Percentiles rank a stretch among this genome's conserved stretches.
Conservation (phyloP, 306 rosid genomes). For the Styphnolobium japonicum region DNA sequence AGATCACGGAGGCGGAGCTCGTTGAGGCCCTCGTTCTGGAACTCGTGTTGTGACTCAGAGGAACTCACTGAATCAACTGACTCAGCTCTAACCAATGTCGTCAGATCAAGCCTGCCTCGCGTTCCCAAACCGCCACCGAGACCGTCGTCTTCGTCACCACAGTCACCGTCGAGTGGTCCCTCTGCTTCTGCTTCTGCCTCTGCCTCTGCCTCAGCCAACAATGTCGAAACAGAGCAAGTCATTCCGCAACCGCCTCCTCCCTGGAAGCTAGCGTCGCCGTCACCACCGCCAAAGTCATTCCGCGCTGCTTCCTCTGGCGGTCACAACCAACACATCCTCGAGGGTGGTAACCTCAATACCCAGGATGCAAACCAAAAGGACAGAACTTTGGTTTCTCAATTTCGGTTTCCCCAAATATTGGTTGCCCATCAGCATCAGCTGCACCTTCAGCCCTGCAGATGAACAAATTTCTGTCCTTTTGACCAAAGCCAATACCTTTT, state of each 20-base stretch:
- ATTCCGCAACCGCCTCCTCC: slow-evolving; percentile 19
- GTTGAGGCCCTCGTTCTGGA: too few species aligned
- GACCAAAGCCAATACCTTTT: slow-evolving; percentile 30
- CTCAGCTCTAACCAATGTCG: slow-evolving; percentile 27
- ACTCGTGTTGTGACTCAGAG: slow-evolving; percentile 64
- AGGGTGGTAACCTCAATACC: slow-evolving; percentile 71
- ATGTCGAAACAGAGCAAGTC: slow-evolving; percentile 24
- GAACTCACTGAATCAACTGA: slow-evolving; percentile 53
- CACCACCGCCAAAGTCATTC: slow-evolving; percentile 37
- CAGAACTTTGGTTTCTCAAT: slow-evolving; percentile 50
- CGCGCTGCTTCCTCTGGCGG: too few species aligned
- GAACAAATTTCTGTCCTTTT: slow-evolving; percentile 45
- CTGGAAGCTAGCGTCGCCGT: slow-evolving; percentile 11
- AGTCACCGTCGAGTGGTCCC: slow-evolving; percentile 14
- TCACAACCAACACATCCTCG: too few species aligned
- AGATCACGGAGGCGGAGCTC: too few species aligned
- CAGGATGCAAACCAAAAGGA: too few species aligned
- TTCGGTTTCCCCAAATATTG: slow-evolving; percentile 37
- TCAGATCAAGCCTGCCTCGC: slow-evolving; percentile 67
- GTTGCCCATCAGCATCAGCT: slow-evolving; percentile 59
- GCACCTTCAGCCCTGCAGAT: slow-evolving; percentile 87
- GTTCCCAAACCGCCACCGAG: slow-evolving; percentile 92
- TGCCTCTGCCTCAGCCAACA: slow-evolving; percentile 21
- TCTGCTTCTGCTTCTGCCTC: neutral
- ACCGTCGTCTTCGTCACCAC: slow-evolving; percentile 34